Conservation (phyloP, 495 filamentous ascomycete genomes). For the Saxophila tyrrhenica region DNA sequence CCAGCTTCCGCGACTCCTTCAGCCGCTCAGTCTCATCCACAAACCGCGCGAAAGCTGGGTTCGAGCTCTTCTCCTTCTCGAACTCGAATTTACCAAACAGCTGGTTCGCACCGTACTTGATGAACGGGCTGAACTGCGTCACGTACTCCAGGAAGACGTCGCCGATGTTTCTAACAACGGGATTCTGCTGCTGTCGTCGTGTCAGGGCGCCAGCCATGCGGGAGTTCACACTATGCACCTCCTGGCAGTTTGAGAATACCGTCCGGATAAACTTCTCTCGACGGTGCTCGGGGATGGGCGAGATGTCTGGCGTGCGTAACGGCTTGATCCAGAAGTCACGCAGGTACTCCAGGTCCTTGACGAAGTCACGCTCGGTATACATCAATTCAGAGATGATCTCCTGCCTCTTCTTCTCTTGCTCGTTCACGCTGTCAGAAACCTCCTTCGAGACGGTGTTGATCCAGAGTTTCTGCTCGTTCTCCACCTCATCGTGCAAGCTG, state of each 20-base stretch:
- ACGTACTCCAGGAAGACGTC: constrained; percentile 92
- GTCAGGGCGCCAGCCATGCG: constrained; percentile 78
- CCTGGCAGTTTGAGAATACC: constrained; percentile 92
- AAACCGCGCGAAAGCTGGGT: constrained; percentile 76
- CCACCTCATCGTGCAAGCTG: constrained; percentile 75
- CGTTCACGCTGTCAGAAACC: constrained; percentile 73
- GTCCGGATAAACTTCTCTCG: constrained; percentile 84
- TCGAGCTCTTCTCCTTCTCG: constrained; percentile 84
- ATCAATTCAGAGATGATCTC: constrained; percentile 97
- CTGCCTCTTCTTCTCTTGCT: constrained; percentile 92
- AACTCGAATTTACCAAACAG: constrained; percentile 96
- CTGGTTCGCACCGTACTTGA: constrained; percentile 92
- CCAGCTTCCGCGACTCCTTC: constrained; percentile 92
- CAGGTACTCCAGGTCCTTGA: constrained; percentile 97
- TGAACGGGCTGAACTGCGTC: constrained; percentile 88
- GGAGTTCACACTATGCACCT: constrained; percentile 85
- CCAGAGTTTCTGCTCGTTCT: constrained; percentile 97
- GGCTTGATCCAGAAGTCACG: constrained; percentile 99
- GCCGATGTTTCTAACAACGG: constrained; percentile 78
- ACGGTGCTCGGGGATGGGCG: constrained; percentile 78
- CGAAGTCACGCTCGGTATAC: constrained; percentile 98
- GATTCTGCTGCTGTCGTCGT: constrained; percentile 75
- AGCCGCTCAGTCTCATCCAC: constrained; percentile 94
- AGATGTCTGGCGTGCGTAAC: constrained; percentile 57
- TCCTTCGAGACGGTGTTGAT: constrained; percentile 98